These are phyloP conservation scores for Neoboletus magnificus DNA, from an alignment of 768 basidiomycete genomes.

Conservation along the genomic window DNA sequence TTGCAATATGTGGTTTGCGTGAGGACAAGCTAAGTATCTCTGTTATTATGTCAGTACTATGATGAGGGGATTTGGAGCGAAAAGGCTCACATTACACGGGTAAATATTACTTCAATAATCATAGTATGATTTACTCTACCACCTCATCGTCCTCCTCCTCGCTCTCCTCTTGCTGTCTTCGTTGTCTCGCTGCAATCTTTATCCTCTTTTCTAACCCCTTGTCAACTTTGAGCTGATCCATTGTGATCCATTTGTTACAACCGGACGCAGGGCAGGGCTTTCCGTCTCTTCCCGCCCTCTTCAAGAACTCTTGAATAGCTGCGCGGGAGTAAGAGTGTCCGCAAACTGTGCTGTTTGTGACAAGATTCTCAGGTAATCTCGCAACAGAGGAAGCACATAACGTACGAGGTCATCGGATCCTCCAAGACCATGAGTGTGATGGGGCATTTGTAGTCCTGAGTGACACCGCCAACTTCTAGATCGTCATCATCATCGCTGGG, in stretches of 20 bases:
- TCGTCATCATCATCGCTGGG: constrained; percentile 86
- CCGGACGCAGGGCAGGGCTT: constrained; percentile 69
- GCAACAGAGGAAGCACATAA: not conserved
- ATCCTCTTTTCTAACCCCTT: constrained; percentile 60
- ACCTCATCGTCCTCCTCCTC: constrained; percentile 44
- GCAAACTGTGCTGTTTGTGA: constrained; percentile 53
- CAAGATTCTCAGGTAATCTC: constrained; percentile 1
- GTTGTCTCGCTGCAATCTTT: constrained; percentile 54
- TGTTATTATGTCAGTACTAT: not conserved
- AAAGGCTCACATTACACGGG: constrained; percentile 9
- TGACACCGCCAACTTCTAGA: constrained; percentile 81
- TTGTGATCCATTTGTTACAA: constrained; percentile 57
- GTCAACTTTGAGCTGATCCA: constrained; percentile 50
- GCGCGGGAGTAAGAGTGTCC: constrained; percentile 77
- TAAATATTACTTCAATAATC: constrained; percentile 1
- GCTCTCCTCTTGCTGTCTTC: constrained; percentile 36
- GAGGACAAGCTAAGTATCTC: not conserved
- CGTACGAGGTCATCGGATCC: constrained; percentile 83
- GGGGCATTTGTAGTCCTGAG: constrained; percentile 82
- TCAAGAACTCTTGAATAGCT: constrained; percentile 67
- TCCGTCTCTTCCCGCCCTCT: constrained; percentile 28
- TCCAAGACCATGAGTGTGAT: constrained; percentile 63
- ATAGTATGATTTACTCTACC: constrained; percentile 42
- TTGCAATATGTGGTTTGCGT: not conserved
- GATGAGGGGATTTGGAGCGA: not conserved